Evolutionary conservation across 805 yeast genomes (phyloP), one percentile per base, ranked within the genome.

Genomic region (Candida boidinii): DNA sequence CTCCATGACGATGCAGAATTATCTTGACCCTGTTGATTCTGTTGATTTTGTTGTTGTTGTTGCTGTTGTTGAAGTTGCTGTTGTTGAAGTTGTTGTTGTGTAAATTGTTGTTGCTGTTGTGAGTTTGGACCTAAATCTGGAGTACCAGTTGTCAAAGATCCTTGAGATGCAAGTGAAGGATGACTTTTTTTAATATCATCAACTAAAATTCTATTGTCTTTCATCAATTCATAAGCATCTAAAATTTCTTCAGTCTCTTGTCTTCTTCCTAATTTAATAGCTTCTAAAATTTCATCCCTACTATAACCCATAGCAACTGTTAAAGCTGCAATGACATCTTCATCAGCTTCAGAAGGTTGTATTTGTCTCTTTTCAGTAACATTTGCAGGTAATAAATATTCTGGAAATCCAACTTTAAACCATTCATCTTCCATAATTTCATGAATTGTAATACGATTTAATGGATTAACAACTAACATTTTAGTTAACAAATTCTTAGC

Each of bases 371-470:
- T 63, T 40, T 49, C 56, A 41, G 44, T 52, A 45, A 51, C 56
- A 44, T 67, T 74, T 25, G 71, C 71, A 5, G 92, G 85, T 34
- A 79, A 61, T 39, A 88, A 68, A 51, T 86, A 85, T 21, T 79
- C 86, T 20, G 90, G 84, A 42, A 90, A 73, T 34, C 74, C 86
- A 9, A 73, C 74, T 44, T 75, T 78, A 60, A 88, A 88, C 97
- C 97, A 88, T 42, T 83, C 88, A 54, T 90, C 96, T 50, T 86
- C 81, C 79, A 87, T 77, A 29, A 90, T 85, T 53, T 85, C 95
- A 49, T 78, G 85, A 29, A 90, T 85, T 10, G 96, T 87, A 39
- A 90, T 88, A 62, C 97, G 76, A 53, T 87, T 86, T 52, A 88
- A 66, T 23, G 97, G 96, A 53, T 88, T 87, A 19, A 90, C 97